These are phyloP conservation scores for Trichoderma sp. DNA, from an alignment of 2,329 filamentous ascomycete genomes.

Conservation along the genomic window DNA sequence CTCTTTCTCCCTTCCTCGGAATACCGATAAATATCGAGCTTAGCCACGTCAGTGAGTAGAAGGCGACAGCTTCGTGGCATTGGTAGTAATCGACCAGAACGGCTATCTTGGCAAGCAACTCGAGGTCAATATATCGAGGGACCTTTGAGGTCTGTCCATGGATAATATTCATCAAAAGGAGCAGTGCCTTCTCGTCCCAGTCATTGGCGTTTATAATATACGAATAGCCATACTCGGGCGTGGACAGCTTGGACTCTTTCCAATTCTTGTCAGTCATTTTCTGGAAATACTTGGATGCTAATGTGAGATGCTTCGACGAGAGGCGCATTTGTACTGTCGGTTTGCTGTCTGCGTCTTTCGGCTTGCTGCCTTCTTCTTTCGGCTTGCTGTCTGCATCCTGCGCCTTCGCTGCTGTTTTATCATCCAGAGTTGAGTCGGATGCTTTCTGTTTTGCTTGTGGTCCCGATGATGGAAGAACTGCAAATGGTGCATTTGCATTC, in stretches of 20 bases:
- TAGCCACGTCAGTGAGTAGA: conserved; percentile 30
- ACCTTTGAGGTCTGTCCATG: conserved; percentile 42
- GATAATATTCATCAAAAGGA: conserved; percentile 43
- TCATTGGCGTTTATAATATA: conserved; percentile 5
- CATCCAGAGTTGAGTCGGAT: neutral
- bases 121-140: conserved; percentile 37
- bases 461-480: neutral
- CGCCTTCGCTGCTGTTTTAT: neutral
- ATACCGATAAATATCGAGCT: accelerated
- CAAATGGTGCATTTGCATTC: conserved; percentile 2
- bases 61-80: conserved; percentile 42
- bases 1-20: neutral
- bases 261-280: conserved; percentile 19
- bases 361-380: neutral
- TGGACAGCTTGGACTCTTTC: conserved; percentile 1
- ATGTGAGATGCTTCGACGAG: conserved; percentile 38
- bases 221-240: neutral
- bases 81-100: conserved; percentile 44
- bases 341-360: neutral
- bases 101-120: conserved; percentile 44
- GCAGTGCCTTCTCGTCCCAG: conserved; percentile 39
- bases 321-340: conserved; percentile 22
- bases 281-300: conserved; percentile 31
- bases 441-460: neutral
- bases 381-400: neutral